These are phyloP conservation scores for Aureobasidium melanogenum DNA, from an alignment of 2,329 filamentous ascomycete genomes.

Conservation along the genomic window DNA sequence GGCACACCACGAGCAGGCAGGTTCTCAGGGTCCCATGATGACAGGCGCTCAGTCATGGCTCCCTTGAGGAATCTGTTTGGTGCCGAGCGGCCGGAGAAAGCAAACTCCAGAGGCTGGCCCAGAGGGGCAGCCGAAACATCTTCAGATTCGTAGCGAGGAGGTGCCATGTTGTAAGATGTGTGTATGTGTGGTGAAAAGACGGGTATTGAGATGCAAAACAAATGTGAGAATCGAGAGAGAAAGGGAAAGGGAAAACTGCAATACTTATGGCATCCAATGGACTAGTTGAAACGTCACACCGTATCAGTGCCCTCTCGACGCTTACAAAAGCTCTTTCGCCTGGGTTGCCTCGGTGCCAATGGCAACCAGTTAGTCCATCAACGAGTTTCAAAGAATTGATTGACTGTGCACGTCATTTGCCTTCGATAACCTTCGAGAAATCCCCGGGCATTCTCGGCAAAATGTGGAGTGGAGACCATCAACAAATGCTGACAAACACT, in stretches of 20 bases:
- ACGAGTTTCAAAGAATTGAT: not conserved
- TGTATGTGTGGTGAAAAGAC: not conserved
- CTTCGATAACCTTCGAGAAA: slow-evolving; percentile 6
- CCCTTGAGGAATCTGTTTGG: slow-evolving; percentile 60
- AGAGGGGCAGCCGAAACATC: slow-evolving; percentile 32
- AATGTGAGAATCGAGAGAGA: not conserved
- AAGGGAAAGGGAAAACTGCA: not conserved
- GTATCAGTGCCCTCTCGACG: not conserved
- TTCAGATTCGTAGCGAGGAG: slow-evolving; percentile 32
- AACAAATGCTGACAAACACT: slow-evolving; percentile 3
- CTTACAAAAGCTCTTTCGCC: slow-evolving; percentile 5
- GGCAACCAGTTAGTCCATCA: not conserved
- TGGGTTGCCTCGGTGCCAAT: not conserved
- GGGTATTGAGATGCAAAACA: not conserved
- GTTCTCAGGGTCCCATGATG: slow-evolving; percentile 50
- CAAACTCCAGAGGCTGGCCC: slow-evolving; percentile 36
- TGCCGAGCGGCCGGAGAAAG: slow-evolving; percentile 45
- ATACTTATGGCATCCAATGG: not conserved
- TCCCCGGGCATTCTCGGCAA: not conserved
- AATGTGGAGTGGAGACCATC: not conserved
- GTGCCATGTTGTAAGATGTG: not conserved
- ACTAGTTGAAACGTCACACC: slow-evolving; percentile 5
- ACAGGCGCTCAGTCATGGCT: slow-evolving; percentile 57
- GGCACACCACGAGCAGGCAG: slow-evolving; percentile 46
- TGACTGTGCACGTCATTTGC: slow-evolving; percentile 11